Base-by-base conservation (phyloP, 2,329 filamentous ascomycete genomes). In the Botryotinia calthae region DNA sequence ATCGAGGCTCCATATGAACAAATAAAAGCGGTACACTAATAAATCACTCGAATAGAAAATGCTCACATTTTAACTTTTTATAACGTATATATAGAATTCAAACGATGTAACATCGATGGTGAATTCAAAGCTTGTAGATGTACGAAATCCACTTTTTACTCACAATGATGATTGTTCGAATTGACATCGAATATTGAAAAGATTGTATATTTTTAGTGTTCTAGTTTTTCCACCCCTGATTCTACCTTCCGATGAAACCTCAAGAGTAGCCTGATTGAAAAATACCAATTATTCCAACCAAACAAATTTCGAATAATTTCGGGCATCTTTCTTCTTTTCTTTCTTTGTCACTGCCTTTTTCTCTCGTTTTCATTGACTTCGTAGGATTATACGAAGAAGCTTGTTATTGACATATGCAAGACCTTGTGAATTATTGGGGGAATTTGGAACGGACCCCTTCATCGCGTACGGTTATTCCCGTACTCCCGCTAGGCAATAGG, bases 391-490 rank as follows among this genome's bases (percentile, higher is more conserved):
- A 67, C 59, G 59, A 64, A 34, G 44, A 71, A 64, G 59, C 59
- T 64, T 64, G 64, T 42, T 56, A 22, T 54, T 71, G 59, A 31
- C n/a, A 46, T 22, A 28, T 56, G 64, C 34, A 40, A 37, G 28
- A n/a, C 10, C 48, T 22, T 68, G n/a, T 31, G 10, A 46, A 28
- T 37, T 22, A 14, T 42, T 71, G 58, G 46, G 40, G 62, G 48
- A 66, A 73, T 73, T 48, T 73, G 64, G 74, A 74, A 65, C 61
- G 69, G 62, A 42, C 48, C 65, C 48, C 65, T 68, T 68, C 65
- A 68, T 72, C 48, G 63, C 70, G 64, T 59, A 72, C 62, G 51
- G 70, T 67, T 67, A 75, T 70, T 75, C 64, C 75, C 75, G 76
- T 68, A 69, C 72, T 72, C 71, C 71, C 71, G 65, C 71, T 56